These are phyloP conservation scores for Stagonosporopsis vannaccii DNA, from an alignment of 2,329 filamentous ascomycete species.

Conservation along the genomic window DNA sequence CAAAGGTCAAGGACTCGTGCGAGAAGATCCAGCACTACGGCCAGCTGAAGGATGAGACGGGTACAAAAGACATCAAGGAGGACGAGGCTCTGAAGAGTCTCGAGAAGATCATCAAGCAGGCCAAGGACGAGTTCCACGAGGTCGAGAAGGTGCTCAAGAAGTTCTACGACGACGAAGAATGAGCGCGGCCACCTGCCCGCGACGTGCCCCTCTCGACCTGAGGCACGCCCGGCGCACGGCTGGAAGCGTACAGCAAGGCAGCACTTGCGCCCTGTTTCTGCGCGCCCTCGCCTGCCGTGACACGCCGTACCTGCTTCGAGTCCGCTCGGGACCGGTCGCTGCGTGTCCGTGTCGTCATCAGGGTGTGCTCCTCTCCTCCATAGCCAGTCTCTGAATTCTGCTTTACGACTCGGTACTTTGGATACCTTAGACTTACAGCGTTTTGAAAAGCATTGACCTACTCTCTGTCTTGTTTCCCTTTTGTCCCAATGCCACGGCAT, in stretches of 20 bases:
- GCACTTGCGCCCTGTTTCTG: not conserved
- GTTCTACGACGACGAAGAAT: slow-evolving; percentile 68
- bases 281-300: slow-evolving; percentile 2
- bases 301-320: slow-evolving; percentile 10
- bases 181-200: slow-evolving; percentile 4
- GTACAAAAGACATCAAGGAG: slow-evolving; percentile 70
- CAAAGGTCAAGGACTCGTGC: slow-evolving; percentile 89
- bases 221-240: slow-evolving; percentile 12
- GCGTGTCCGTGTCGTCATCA: slow-evolving; percentile 10
- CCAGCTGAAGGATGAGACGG: slow-evolving; percentile 79
- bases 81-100: slow-evolving; percentile 72
- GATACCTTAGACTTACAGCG: slow-evolving; percentile 21
- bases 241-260: slow-evolving; percentile 10
- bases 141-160: slow-evolving; percentile 73
- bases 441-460: slow-evolving; percentile 20
- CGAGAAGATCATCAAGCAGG: slow-evolving; percentile 70
- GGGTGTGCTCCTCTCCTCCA: slow-evolving; percentile 10
- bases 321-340: not conserved
- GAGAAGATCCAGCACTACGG: slow-evolving; percentile 97
- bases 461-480: not conserved
- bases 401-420: slow-evolving; percentile 15
- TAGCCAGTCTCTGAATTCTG: slow-evolving; percentile 14
- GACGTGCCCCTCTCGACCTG: slow-evolving; percentile 1
- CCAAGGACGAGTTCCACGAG: slow-evolving; percentile 79
- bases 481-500: slow-evolving; percentile 4